Percentiles rank a stretch among this genome's conserved stretches.
Evolutionary conservation across 2,329 filamentous ascomycete genomes (phyloP).

Genomic region (Pyrenochaeta sp.): DNA sequence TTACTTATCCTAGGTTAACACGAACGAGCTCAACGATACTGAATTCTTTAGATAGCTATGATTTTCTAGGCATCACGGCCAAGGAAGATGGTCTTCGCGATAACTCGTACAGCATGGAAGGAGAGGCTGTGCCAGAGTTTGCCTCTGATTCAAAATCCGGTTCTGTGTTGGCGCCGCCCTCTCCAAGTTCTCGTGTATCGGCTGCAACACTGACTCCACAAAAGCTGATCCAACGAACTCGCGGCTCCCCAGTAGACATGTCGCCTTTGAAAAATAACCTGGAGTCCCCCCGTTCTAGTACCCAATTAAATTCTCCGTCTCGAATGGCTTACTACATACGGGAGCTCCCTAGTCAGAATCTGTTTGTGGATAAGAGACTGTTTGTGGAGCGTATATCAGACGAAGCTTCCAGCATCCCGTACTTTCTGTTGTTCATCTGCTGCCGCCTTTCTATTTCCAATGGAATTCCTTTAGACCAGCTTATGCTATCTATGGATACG

Average conservation of each 20-base stretch:
- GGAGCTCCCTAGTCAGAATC: constrained; percentile 32
- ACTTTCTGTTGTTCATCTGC: constrained; percentile 46
- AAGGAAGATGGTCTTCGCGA: constrained; percentile 30
- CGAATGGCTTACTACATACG: constrained; percentile 35
- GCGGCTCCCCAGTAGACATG: background rate
- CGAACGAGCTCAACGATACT: constrained; percentile 30
- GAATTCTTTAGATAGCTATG: constrained; percentile 27
- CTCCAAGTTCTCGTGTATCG: too few species aligned
- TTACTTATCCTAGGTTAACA: constrained; percentile 9
- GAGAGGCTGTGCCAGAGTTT: background rate
- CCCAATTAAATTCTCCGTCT: constrained; percentile 20
- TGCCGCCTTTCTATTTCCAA: constrained; percentile 31
- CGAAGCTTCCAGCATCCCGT: constrained; percentile 29
- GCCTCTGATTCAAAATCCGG: background rate
- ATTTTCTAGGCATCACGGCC: constrained; percentile 11
- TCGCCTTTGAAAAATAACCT: background rate
- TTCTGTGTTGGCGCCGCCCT: too few species aligned
- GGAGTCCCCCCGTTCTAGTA: background rate
- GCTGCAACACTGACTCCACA: too few species aligned
- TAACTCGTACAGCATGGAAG: constrained; percentile 22
- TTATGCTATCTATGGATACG: constrained; percentile 22
- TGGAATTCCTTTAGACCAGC: constrained; percentile 14
- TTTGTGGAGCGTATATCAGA: constrained; percentile 32
- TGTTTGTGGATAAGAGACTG: constrained; percentile 44
- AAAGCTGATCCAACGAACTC: background rate